Evolutionary conservation across 2,329 filamentous ascomycete genomes (phyloP).

Genomic region (Botrytis galanthina): DNA sequence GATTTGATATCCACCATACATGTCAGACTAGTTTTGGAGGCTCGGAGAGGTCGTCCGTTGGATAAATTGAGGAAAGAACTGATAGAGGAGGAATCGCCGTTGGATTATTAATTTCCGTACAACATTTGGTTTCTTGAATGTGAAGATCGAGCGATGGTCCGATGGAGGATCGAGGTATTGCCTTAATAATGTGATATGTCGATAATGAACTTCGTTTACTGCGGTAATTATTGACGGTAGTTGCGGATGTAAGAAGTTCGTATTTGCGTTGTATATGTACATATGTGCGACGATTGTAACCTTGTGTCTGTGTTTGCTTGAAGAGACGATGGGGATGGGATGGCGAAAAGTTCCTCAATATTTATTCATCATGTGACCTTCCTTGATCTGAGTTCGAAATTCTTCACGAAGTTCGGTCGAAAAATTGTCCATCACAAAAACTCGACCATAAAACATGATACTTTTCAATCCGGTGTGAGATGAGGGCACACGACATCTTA

Average conservation of each 20-base stretch:
- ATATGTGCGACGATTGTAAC: neutral
- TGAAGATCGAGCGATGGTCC: constrained; percentile 1
- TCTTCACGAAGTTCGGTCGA: neutral
- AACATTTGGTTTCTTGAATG: neutral
- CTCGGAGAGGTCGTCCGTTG: constrained; percentile 9
- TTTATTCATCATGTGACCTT: constrained; percentile 12
- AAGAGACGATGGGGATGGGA: neutral
- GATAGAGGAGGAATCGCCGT: neutral
- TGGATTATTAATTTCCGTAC: constrained; percentile 3
- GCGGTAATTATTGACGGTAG: neutral
- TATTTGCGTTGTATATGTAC: neutral
- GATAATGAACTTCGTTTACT: constrained; percentile 1
- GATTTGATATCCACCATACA: neutral
- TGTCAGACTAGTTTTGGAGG: neutral
- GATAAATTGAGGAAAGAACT: neutral
- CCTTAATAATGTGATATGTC: neutral
- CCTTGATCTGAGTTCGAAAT: neutral
- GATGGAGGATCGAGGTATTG: neutral
- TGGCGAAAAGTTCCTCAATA: neutral
- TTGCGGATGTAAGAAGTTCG: neutral
- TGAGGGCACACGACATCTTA: constrained; percentile 15
- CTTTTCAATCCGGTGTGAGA: neutral
- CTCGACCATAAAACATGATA: neutral
- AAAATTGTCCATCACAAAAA: neutral
- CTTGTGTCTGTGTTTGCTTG: neutral